Evolutionary conservation across 768 basidiomycete species (phyloP), one percentile per base, ranked within the genome.

Genomic region (Trametes punicea): DNA sequence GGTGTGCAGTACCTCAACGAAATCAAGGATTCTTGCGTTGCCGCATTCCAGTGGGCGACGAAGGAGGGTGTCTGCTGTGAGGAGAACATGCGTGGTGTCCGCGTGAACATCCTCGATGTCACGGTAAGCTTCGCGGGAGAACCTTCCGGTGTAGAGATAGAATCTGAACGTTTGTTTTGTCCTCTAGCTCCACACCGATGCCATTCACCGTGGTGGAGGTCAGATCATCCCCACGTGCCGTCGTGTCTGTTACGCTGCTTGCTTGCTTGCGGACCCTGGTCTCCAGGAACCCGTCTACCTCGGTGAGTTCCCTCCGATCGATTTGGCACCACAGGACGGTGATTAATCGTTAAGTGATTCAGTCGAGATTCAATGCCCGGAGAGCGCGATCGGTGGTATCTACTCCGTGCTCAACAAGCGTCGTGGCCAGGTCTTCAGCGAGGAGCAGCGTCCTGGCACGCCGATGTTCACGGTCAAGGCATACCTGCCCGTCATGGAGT

Each of bases 391-490:
- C 64, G 96, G 95, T 74, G 95, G 96, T 80, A 92, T 98, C 75
- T 98, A 98, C 86, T 83, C 81, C 51, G 83, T 82, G 61, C 74
- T 93, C 77, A 98, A 97, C 85, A 93, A 89, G 78, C 90, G 94
- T 70, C 91, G 95, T 83, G 96, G 96, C 62, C 94, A 97, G 72
- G 96, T 99, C 60, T 96, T 95, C 83, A 90, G 88, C 64, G 91
- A 98, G 75, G 96, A 98, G 75, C 97, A 98, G 76, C 80, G 95
- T 67, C 79, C 85, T 3, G 96, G 97, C 77, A 99, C 97, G 16
- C 97, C 97, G 61, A 97, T 98, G 93, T 96, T 96, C 87, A 98
- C 89, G 44, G 88, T 99, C 75, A 98, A 97, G 83, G 94, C 94
- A 23, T 93, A 93, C 80, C 80, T 94, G 36, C 93, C 93, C 65